Percentiles rank a stretch among this genome's conserved stretches.
These are phyloP conservation scores for Graphiopsis chlorocephala DNA, from an alignment of 2,329 filamentous ascomycete species.

Conservation along the genomic window DNA sequence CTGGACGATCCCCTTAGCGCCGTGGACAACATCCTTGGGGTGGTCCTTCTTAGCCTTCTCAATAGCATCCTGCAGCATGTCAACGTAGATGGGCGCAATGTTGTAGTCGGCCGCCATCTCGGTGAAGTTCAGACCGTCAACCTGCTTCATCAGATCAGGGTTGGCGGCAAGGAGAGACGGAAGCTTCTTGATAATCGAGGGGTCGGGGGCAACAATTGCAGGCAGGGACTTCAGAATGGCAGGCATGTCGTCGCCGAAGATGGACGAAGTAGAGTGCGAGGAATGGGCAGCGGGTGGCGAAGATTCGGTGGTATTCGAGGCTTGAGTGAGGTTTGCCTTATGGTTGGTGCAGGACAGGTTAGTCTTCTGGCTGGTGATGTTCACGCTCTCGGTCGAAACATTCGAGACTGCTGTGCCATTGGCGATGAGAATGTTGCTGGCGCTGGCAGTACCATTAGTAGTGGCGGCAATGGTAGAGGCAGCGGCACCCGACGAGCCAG, in stretches of 20 bases:
- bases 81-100: background rate
- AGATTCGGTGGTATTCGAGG: background rate
- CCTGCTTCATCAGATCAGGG: background rate
- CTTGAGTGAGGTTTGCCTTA: background rate
- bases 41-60: background rate
- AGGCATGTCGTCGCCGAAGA: background rate
- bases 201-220: background rate
- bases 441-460: background rate
- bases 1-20: background rate
- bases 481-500: conserved; percentile 17
- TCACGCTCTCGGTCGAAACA: background rate
- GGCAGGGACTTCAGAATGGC: background rate
- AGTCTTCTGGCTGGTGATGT: background rate
- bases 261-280: background rate
- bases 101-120: background rate
- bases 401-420: background rate
- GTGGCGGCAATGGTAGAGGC: background rate
- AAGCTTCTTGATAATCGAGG: background rate
- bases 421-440: background rate
- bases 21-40: background rate
- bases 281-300: background rate
- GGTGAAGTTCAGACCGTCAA: background rate
- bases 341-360: background rate
- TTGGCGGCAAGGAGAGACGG: background rate
- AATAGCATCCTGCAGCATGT: background rate